phyloP scores from a whole-genome alignment of 176 grass and related monocot species.

The Elymus sibiricus region DNA sequence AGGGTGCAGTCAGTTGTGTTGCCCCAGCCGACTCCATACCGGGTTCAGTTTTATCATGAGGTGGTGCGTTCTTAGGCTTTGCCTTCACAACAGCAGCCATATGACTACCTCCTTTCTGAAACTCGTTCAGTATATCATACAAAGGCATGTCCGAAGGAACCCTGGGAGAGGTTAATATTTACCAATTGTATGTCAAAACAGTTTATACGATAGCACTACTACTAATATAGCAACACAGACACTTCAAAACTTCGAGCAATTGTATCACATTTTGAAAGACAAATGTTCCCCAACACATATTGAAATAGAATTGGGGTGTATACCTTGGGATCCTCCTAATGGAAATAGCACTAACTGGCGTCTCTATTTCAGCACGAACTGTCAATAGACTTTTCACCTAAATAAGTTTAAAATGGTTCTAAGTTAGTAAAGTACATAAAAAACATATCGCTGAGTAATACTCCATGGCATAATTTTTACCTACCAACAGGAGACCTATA shows the following conservation, averaged over 20 bases:
- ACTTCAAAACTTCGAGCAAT: not conserved
- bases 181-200: constrained; percentile 14
- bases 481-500: constrained; percentile 95
- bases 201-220: not conserved
- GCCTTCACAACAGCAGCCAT: constrained; percentile 97
- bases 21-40: constrained; percentile 34
- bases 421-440: constrained; percentile 5
- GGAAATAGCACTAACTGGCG: constrained; percentile 97
- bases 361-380: constrained; percentile 98
- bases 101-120: constrained; percentile 99
- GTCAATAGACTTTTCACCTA: constrained; percentile 99
- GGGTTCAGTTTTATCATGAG: constrained; percentile 46
- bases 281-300: constrained; percentile 9
- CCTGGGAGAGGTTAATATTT: constrained; percentile 49
- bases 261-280: not conserved
- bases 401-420: constrained; percentile 25
- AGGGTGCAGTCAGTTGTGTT: constrained; percentile 43
- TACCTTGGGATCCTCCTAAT: constrained; percentile 98
- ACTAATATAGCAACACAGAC: constrained; percentile 11
- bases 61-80: constrained; percentile 51
- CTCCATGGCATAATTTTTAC: constrained; percentile 24
- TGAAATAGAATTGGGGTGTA: not conserved
- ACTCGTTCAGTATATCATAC: constrained; percentile 99
- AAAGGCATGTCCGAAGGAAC: constrained; percentile 98
- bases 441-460: not conserved